Conservation (phyloP, 208 protist species). For the Crithidia sp. region DNA sequence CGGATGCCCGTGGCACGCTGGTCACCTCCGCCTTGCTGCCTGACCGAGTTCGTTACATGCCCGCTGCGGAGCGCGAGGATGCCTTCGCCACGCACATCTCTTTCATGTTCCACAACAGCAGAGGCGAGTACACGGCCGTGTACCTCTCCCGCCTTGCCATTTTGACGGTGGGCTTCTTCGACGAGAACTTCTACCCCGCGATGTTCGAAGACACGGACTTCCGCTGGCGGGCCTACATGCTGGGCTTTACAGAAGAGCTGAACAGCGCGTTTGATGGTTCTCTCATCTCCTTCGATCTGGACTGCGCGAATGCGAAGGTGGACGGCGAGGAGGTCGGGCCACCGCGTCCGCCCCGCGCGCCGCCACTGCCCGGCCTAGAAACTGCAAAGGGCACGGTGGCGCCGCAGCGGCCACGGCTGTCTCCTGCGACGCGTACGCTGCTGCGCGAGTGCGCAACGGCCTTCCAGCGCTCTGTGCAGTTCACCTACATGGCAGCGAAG, state of each 20-base stretch:
- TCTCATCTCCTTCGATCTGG: conserved; percentile 30
- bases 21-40: conserved; percentile 55
- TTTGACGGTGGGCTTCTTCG: conserved; percentile 50
- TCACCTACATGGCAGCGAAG: conserved; percentile 27
- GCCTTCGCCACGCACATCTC: conserved; percentile 8
- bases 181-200: conserved; percentile 62
- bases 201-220: conserved; percentile 58
- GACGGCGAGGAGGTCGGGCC: neutral
- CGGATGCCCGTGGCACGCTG: conserved; percentile 4
- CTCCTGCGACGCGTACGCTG: conserved; percentile 14
- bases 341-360: neutral
- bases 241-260: conserved; percentile 34
- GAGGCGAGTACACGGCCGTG: conserved; percentile 24
- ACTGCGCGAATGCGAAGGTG: conserved; percentile 15
- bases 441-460: conserved; percentile 21
- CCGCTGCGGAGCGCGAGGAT: neutral
- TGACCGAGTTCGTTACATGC: conserved; percentile 45
- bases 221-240: conserved; percentile 32
- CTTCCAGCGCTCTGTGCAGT: conserved; percentile 23
- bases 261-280: conserved; percentile 8
- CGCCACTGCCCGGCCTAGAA: too few species aligned
- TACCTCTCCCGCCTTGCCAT: conserved; percentile 49
- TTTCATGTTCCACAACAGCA: conserved; percentile 34
- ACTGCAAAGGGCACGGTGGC: too few species aligned
- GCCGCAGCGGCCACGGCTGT: neutral